Evolutionary conservation across 345 rosid species (phyloP), one percentile per base, ranked within the genome.

Genomic region (Gossypioides kirkii): DNA sequence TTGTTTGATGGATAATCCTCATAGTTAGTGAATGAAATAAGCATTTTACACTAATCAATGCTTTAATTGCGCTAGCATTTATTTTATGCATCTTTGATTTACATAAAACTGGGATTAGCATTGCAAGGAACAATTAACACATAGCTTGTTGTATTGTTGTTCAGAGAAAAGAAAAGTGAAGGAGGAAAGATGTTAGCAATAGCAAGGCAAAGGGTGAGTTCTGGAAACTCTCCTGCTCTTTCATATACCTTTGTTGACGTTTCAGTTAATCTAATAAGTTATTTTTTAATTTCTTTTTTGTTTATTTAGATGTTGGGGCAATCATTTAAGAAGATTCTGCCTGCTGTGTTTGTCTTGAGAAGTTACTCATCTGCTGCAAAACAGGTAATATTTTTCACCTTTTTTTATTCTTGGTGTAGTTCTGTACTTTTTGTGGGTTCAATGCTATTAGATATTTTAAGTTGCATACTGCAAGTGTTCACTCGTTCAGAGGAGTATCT

Each of bases 341-440:
- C 87, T 10, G 85, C 70, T 6, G 76, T 46, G 0, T 75, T 77
- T 16, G 75, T 76, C 4, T 79, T 76, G 76, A 84, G 90, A 74
- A 80, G 83, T 72, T 87, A 82, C 81, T 78, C 96, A 11, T 83
- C 96, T 71, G 84, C 84, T 3, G 82, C 79, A 8, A 90, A 88
- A 80, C 79, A 87, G 88, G 93, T 88, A 17, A 45, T 18, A 49
- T 20, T 22, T 45, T 43, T 11, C 0, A 10, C 46, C 61, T 70
- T n/a, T 68, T 42, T 62, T 16, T 42, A 22, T 41, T 28, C 7
- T 61, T 25, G 10, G 61, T 38, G 10, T 14, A 25, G 59, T 49
- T 73, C n/a, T 26, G 23, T 50, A 28, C 2, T n/a, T 28, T 1
- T 47, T 61, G 25, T 18, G 25, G 59, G 60, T 25, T 20, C 46